Evolutionary conservation across 257 asterid genomes (phyloP).

Genomic region (Lantana camara): DNA sequence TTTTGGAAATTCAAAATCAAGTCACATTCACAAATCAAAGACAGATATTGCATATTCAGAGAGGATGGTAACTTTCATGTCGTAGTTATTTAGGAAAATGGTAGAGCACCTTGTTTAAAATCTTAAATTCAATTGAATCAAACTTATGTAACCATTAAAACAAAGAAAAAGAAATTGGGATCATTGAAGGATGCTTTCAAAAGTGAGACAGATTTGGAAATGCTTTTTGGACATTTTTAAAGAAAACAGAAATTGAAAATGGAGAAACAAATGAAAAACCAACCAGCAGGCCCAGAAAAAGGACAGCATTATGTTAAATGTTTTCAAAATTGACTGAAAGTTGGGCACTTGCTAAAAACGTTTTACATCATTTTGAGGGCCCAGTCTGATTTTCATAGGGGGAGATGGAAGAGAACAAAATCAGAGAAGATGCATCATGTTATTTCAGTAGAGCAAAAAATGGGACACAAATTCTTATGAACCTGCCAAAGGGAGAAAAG

Average conservation of each 20-base stretch:
- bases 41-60: not conserved
- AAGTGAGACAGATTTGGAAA: not conserved
- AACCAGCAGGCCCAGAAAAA: not conserved
- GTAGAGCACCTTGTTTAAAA: no score
- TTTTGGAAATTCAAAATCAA: not conserved
- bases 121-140: not conserved
- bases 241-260: not conserved
- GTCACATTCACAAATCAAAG: slow-evolving; percentile 12
- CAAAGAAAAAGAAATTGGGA: no score
- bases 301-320: not conserved
- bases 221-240: not conserved
- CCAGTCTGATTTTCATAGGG: not conserved
- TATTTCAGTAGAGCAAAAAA: not conserved
- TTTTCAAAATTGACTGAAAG: not conserved
- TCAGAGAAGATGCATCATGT: not conserved
- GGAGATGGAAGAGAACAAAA: not conserved
- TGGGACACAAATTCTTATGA: not conserved
- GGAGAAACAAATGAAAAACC: not conserved
- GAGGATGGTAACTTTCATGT: not conserved
- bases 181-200: no score
- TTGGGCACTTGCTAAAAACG: not conserved
- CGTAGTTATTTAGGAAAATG: not conserved
- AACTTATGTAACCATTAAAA: no score
- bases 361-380: slow-evolving; percentile 14
- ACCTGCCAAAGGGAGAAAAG: not conserved